Base-by-base conservation (phyloP, 352 stramenopile species). In the Globisporangium nagaii region DNA sequence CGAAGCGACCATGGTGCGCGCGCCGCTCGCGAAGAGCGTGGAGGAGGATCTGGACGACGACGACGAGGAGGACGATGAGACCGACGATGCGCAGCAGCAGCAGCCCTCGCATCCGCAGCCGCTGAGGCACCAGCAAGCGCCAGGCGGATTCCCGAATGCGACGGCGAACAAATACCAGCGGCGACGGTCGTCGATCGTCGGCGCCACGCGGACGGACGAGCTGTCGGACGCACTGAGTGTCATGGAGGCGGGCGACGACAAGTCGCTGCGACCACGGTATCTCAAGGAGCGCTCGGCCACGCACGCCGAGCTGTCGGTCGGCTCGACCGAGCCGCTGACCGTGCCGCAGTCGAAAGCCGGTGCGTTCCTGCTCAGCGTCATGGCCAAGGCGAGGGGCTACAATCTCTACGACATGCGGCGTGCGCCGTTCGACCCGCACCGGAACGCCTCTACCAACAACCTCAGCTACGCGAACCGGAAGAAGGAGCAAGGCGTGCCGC, bases 271-370 rank as follows among this genome's bases (percentile, higher is more conserved):
- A 0, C 72, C 69, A 9, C 66, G 68, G 20, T 88, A 77, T 45
- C 59, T 86, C 13, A 82, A 85, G 39, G 66, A 86, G 35, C 65
- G 71, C 2, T 81, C 78, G 0, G 68, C 65, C 9, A 85, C 78
- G 3, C 65, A 82, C 44, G 59, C 65, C 1, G 58, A 79, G 30
- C 40, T 80, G n/a, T 49, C 57, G 0, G 31, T 55, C 8, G 11
- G 24, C 11, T 11, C 22, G 3, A 24, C 25, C 2, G 51, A 63
- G 15, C 44, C 59, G 2, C 19, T 63, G 25, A 51, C 47, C 17
- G 46, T 64, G 15, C 68, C 71, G 45, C 72, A 79, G 50, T 88
- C 79, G 28, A 83, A 75, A 44, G 76, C 79, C 3, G 73, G 76
- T 42, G 51, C 73, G 7, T 90, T 90, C 53, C 44, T 90, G 31